phyloP scores from a whole-genome alignment of 176 grass and related monocot genomes.

The Aegilops bicornis region DNA sequence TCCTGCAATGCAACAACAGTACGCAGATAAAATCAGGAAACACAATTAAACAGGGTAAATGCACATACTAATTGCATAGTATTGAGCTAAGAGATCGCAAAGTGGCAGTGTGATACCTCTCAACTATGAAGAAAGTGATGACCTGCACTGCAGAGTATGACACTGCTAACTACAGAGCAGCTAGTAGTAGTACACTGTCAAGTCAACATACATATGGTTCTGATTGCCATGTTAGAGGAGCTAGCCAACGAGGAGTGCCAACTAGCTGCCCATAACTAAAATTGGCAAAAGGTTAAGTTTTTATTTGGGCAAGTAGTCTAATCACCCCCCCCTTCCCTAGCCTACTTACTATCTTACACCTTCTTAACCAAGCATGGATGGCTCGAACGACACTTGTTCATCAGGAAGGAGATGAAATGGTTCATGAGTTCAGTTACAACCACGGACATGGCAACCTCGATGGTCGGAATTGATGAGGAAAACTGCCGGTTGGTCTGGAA shows the following conservation, averaged over 20 bases:
- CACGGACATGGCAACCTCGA: too few species aligned
- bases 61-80: not conserved
- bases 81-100: not conserved
- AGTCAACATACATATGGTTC: not conserved
- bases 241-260: not conserved
- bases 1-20: not conserved
- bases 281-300: too few species aligned
- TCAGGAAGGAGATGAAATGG: too few species aligned
- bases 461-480: too few species aligned
- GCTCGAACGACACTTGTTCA: too few species aligned
- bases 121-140: too few species aligned
- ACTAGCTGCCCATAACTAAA: not conserved
- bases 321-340: too few species aligned
- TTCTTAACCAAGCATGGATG: too few species aligned
- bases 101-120: not conserved
- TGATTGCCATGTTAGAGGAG: not conserved
- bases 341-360: too few species aligned
- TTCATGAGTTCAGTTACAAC: too few species aligned
- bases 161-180: not conserved
- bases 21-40: not conserved
- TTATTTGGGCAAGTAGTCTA: too few species aligned
- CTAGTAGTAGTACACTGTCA: not conserved
- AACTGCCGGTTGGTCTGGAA: too few species aligned
- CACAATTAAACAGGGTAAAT: not conserved
- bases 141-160: not conserved